Evolutionary conservation across 768 basidiomycete species (phyloP).

Genomic region (Amanita fuliginea): DNA sequence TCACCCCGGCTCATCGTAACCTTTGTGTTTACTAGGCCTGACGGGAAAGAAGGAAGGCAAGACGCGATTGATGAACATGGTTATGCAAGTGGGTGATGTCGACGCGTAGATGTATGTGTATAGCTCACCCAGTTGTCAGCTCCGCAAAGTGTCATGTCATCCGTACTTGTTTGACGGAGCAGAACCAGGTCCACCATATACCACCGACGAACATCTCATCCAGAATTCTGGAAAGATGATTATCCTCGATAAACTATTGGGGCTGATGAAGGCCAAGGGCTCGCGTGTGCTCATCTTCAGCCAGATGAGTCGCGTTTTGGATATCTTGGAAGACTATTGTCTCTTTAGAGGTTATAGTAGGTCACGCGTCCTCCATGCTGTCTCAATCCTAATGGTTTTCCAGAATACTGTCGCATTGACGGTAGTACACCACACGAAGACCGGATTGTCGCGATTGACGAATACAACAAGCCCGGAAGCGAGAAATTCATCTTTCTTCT

Average conservation of each 20-base stretch:
- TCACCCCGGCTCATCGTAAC: neutral
- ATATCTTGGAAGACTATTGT: constrained; percentile 97
- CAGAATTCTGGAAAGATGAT: constrained; percentile 96
- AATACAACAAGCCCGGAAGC: constrained; percentile 89
- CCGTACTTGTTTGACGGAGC: constrained; percentile 92
- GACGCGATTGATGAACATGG: constrained; percentile 95
- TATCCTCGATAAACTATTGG: constrained; percentile 88
- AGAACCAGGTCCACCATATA: constrained; percentile 98
- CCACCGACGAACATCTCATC: constrained; percentile 93
- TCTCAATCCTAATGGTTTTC: constrained; percentile 2
- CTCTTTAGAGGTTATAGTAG: constrained; percentile 80
- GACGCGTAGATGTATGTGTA: neutral
- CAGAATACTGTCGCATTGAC: constrained; percentile 95
- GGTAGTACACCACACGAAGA: constrained; percentile 95
- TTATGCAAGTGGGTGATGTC: constrained; percentile 69
- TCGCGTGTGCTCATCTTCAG: constrained; percentile 95
- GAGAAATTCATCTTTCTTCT: constrained; percentile 96
- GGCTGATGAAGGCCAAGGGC: constrained; percentile 83
- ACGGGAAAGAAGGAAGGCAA: constrained; percentile 99
- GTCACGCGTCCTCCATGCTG: constrained; percentile 17
- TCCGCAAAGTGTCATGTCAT: constrained; percentile 83
- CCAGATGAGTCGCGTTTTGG: constrained; percentile 98
- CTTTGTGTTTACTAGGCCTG: constrained; percentile 38
- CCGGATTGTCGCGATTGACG: constrained; percentile 91
- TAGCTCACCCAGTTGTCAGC: constrained; percentile 20